These are phyloP conservation scores for Clonostachys solani DNA, from an alignment of 2,329 filamentous ascomycete species.

Conservation along the genomic window DNA sequence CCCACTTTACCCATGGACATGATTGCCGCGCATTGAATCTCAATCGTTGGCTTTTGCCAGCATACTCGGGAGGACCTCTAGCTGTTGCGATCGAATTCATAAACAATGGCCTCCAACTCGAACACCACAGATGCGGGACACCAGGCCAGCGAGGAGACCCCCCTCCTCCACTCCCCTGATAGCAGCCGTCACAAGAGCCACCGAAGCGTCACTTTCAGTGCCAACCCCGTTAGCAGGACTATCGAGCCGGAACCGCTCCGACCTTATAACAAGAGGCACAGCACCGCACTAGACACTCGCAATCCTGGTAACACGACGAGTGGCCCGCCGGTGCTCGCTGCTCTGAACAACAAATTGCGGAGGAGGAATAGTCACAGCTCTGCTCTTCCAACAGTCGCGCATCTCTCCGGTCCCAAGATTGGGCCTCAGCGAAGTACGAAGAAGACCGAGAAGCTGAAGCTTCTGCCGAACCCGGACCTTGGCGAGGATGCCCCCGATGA, in stretches of 20 bases:
- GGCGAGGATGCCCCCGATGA: conserved; percentile 76
- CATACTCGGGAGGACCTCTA: no score
- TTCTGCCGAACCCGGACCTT: conserved; percentile 86
- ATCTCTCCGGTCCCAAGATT: conserved; percentile 59
- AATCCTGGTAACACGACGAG: conserved; percentile 13
- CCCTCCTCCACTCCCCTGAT: conserved; percentile 19
- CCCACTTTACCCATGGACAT: no score
- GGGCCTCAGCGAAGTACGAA: conserved; percentile 94
- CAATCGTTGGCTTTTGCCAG: no score
- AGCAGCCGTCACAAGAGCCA: conserved; percentile 33
- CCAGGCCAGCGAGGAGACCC: conserved; percentile 20
- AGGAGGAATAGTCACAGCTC: conserved; percentile 77
- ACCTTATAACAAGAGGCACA: conserved; percentile 16
- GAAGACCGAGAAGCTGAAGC: conserved; percentile 93
- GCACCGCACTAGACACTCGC: conserved; percentile 19
- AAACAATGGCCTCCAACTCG: no score
- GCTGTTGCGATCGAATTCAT: no score
- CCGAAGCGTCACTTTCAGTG: conserved; percentile 75
- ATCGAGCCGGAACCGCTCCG: conserved; percentile 40
- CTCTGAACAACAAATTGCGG: conserved; percentile 82
- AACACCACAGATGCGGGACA: no score
- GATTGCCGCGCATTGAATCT: no score
- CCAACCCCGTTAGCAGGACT: conserved; percentile 60
- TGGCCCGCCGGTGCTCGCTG: conserved; percentile 61
- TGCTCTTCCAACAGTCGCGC: conserved; percentile 20